These are phyloP conservation scores for Exophiala calicioides DNA, from an alignment of 2,329 filamentous ascomycete genomes.

Conservation along the genomic window DNA sequence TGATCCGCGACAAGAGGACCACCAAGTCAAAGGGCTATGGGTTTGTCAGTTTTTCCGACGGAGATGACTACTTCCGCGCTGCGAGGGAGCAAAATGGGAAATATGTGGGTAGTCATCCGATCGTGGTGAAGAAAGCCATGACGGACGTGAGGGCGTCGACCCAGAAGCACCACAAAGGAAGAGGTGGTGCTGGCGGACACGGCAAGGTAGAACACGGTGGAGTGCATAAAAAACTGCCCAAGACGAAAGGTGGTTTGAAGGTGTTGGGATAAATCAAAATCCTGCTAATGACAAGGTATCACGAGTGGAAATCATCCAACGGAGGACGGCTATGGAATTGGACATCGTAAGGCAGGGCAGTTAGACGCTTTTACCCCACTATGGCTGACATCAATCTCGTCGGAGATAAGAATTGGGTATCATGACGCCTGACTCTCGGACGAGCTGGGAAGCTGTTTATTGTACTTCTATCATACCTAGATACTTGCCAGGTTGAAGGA, in stretches of 20 bases:
- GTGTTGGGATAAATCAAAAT: conserved; percentile 42
- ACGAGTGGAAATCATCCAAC: too few relatives aligned
- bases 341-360: too few relatives aligned
- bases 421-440: too few relatives aligned
- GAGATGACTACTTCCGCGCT: conserved; percentile 94
- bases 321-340: too few relatives aligned
- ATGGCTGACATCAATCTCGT: too few relatives aligned
- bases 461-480: too few relatives aligned
- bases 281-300: background rate
- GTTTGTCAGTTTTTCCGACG: conserved; percentile 92
- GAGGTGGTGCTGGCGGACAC: conserved; percentile 36
- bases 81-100: conserved; percentile 99
- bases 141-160: conserved; percentile 82
- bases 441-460: too few relatives aligned
- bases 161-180: conserved; percentile 56
- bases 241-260: conserved; percentile 49
- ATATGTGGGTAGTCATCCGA: conserved; percentile 96
- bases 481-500: too few relatives aligned
- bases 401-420: too few relatives aligned
- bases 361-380: too few relatives aligned
- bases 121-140: conserved; percentile 80
- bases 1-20: conserved; percentile 92
- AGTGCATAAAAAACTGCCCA: conserved; percentile 45
- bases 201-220: conserved; percentile 47
- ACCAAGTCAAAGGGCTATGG: conserved; percentile 96